Evolutionary conservation across 805 yeast species (phyloP).

Genomic region (Cyberlindnera suaveolens): DNA sequence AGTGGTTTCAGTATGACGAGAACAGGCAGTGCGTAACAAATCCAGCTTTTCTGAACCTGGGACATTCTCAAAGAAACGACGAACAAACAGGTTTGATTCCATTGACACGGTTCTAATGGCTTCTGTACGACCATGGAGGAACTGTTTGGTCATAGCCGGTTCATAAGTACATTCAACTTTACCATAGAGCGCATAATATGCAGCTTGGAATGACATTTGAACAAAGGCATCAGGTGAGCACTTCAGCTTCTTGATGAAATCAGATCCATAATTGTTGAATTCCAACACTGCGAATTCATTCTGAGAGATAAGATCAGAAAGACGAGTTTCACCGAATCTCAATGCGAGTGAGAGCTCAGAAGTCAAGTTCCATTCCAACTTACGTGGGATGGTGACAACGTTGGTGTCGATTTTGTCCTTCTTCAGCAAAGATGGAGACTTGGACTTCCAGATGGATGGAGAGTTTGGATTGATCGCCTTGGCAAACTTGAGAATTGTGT

Average conservation of each 20-base stretch:
- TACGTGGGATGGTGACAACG: slow-evolving; percentile 69
- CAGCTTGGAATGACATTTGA: slow-evolving; percentile 91
- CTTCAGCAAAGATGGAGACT: slow-evolving; percentile 40
- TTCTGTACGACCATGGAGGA: slow-evolving; percentile 88
- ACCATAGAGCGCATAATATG: slow-evolving; percentile 87
- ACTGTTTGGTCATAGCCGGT: slow-evolving; percentile 92
- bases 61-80: slow-evolving; percentile 72
- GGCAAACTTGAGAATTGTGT: slow-evolving; percentile 83
- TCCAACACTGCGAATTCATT: slow-evolving; percentile 81
- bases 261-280: slow-evolving; percentile 63
- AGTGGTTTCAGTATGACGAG: slow-evolving; percentile 61
- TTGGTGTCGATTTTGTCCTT: slow-evolving; percentile 38
- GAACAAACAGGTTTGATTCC: slow-evolving; percentile 75
- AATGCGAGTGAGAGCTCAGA: slow-evolving; percentile 71
- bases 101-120: slow-evolving; percentile 81
- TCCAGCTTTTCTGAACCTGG: slow-evolving; percentile 50
- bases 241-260: slow-evolving; percentile 74
- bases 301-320: slow-evolving; percentile 82
- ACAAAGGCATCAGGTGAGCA: slow-evolving; percentile 92
- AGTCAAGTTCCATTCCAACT: slow-evolving; percentile 83
- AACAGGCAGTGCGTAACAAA: slow-evolving; percentile 62
- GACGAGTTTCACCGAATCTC: slow-evolving; percentile 85
- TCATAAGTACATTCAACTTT: slow-evolving; percentile 91
- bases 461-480: slow-evolving; percentile 64
- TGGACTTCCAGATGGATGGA: slow-evolving; percentile 62